Base-by-base conservation (phyloP, 768 basidiomycete species). In the Leccinum longicurvipes region DNA sequence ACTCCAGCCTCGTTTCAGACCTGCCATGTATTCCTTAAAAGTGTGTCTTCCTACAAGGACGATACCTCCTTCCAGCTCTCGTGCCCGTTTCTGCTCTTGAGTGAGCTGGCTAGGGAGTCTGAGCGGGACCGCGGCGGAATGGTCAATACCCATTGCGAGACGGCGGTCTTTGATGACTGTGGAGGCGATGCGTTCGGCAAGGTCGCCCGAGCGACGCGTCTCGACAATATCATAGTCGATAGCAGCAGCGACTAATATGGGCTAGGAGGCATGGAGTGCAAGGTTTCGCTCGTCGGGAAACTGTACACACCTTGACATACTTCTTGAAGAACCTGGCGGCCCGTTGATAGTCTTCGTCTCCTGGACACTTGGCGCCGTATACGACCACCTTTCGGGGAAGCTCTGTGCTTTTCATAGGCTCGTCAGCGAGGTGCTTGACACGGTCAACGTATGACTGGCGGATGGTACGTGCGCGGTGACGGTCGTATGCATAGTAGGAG, bases 21-120 rank as follows among this genome's bases (percentile, higher is more conserved):
- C 97, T 53, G 85, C 79, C 83, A 98, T 83, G 70, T 91, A 98
- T 74, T 99, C 97, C 75, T 98, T 99, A 73, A 96, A 81, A 1
- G 92, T 89, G 32, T 90, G 84, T 49, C 97, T 83, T 4, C 97
- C 97, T 28, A 99, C 71, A 54, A 99, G 76, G 54, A 97, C 79
- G 39, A 85, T 79, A 2, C 95, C 96, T 12, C 94, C 94, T n/a
- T 85, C 82, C 9, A 91, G 75, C 58, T 87, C 84, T 19, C 81
- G 79, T 55, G 77, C 71, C 4, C 77, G 80, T 46, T 76, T 76
- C 62, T 83, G 80, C 12, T 79, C 76, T 1, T 74, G 78, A 25
- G 83, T 74, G 47, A 75, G 78, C 56, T 81, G 77, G 24, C 79
- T 77, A 15, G 86, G 81, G n/a, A 85, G 68, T 47, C 77, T 60